Base-by-base conservation (phyloP, 2,329 filamentous ascomycete genomes). In the Alternaria solani region DNA sequence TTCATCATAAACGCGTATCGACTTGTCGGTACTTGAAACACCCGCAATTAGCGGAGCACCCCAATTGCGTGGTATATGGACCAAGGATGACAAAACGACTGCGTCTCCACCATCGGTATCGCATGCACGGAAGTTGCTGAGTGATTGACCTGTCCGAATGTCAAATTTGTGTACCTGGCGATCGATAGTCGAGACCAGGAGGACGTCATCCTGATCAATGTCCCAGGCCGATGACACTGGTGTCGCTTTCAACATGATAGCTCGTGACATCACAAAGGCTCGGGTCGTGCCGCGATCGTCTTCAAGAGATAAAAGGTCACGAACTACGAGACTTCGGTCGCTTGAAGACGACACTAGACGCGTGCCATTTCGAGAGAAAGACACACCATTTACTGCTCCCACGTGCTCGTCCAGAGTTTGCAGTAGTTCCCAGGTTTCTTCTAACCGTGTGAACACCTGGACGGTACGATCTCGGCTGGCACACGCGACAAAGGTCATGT, bases 11-110 rank as follows among this genome's bases (percentile, higher is more conserved):
- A 99, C 82, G 36, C 95, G 86, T 57, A 99, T 90, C 0, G 95
- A 98, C 76, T 98, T 99, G 78, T 99, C 95, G 1, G 92, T 97
- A 69, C 94, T 94, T 8, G 94, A 97, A 11, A 95, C 86, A n/a
- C 93, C 94, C 18, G 95, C 85, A 52, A 99, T 84, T 51, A 96
- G 86, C 28, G 89, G 86, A 82, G 88, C 75, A 9, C 84, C 83
- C 79, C 85, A 78, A 63, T 84, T 78, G 69, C 88, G 80, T 74
- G 88, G 70, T 75, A 84, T 80, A 48, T 86, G 87, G 2, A 88
- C 88, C 30, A 99, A 83, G 0, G 91, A 91, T 65, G 94, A 92
- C 67, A 98, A 81, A 43, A 95, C 88, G 0, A 94, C 94, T 6
- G 93, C 87, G 71, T 99, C 95, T 11, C 86, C 86, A 11, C 89